Base-by-base conservation (phyloP, 495 filamentous ascomycete species). In the Melanomma pulvis-pyrius region DNA sequence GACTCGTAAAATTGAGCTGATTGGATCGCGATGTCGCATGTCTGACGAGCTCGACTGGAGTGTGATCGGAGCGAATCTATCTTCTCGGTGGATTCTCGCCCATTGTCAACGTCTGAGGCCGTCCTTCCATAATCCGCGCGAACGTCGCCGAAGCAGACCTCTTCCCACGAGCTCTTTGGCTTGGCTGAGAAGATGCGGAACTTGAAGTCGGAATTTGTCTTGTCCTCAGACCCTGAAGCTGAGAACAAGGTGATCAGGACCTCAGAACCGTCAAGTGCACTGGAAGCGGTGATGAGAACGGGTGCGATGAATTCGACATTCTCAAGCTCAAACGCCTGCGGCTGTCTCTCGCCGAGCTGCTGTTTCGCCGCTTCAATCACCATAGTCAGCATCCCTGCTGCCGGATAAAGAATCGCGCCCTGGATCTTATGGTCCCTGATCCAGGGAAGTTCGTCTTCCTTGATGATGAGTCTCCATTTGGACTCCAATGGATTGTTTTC, bases 351-450 rank as follows among this genome's bases (percentile, higher is more conserved):
- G 12, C 57, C 39, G 41, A 29, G 24, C 1, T 48, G 21, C 29
- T 63, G 59, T 21, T 9, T 19, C 0, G 26, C 32, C 1, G 53
- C 60, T 41, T 69, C 60, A 22, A 69, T 52, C 1, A 52, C 60
- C 60, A 69, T 63, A 13, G 29, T 21, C 0, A 69, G 21, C 2
- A 29, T 50, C 1, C 60, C 66, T 25, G 60, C 59, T 1, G 21
- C 66, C n/a, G 89, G 88, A 63, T 87, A 87, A 0, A 91, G 24
- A 6, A 63, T 1, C 24, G n/a, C 17, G 21, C 44, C 17, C n/a
- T 50, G 50, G 58, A 69, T 36, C 29, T 53, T 56, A 21, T 69
- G 67, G 48, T 69, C 60, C 6, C 21, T 17, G 7, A 69, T 26
- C 52, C 52, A 69, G 12, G 61, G 46, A 8, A 19, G 49, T 8